Evolutionary conservation across 352 stramenopile species (phyloP), one percentile per base, ranked within the genome.

Genomic region (Peronospora belbahrii): DNA sequence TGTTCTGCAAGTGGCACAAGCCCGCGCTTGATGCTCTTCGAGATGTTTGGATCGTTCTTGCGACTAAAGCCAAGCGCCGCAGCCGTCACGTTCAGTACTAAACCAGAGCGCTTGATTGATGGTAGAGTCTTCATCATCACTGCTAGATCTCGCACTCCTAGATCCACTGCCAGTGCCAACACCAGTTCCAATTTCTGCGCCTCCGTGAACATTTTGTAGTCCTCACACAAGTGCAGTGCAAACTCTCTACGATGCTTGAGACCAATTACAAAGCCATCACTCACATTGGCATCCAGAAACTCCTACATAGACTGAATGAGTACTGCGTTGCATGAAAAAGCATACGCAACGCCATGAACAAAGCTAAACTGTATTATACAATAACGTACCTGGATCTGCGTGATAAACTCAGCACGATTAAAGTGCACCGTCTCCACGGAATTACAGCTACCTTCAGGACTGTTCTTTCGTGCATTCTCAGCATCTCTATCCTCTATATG

Each of bases 1-100:
- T 90, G 78, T 43, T 90, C 81, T 4, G 78, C 70, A 31, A 87
- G 54, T 9, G 81, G 81, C 23, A 93, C 79, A 34, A 93, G 77
- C 1, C 78, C 81, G 31, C 74, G 79, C 49, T 93, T 90, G 24
- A 93, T 79, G 42, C 75, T 88, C 52, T 90, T 93, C 40, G 77
- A 86, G 38, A 85, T 83, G 37, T 74, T 86, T 9, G 78, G 73
- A 49, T 93, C 76, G 52, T 88, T 90, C 54, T 83, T 85, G 8
- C 74, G 73, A 38, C 67, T 85, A 40, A 93, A 93, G 5, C 78
- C 81, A 14, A 93, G 53, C 30, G 76, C 70, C 1, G 81, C 76
- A 0, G 78, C 73, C 39, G 88, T 62, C 27, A 93, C 79, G 28
- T 86, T 87, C 9, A 93, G 62, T 35, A 93, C 81, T 19, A 93